Evolutionary conservation across 768 basidiomycete genomes (phyloP).

Genomic region (Podaxis sp.): DNA sequence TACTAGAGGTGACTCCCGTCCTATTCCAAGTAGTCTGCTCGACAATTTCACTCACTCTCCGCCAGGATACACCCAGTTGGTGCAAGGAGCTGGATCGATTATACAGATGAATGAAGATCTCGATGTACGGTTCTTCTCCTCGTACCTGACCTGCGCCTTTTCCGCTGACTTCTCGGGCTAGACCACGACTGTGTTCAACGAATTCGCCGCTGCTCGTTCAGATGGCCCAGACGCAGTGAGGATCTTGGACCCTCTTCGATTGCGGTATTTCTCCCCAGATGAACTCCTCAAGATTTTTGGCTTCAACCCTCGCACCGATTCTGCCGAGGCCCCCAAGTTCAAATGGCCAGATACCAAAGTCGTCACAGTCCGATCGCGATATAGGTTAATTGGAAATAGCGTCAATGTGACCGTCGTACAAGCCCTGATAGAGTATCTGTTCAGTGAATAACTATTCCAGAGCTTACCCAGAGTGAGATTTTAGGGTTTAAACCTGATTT

Average conservation of each 20-base stretch:
- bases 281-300: conserved; percentile 72
- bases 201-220: conserved; percentile 48
- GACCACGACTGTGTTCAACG: conserved; percentile 61
- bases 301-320: conserved; percentile 39
- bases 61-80: conserved; percentile 72
- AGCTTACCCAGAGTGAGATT: not conserved
- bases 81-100: conserved; percentile 77
- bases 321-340: conserved; percentile 32
- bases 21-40: not conserved
- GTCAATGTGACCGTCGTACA: conserved; percentile 76
- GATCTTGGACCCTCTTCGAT: conserved; percentile 55
- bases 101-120: conserved; percentile 68
- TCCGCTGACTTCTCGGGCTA: conserved; percentile 24
- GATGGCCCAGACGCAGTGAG: conserved; percentile 43
- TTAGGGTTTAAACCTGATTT: not conserved
- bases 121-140: conserved; percentile 43
- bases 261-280: conserved; percentile 75
- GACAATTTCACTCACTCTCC: not conserved
- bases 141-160: not conserved
- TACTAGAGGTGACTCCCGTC: conserved; percentile 56
- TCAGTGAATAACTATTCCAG: conserved; percentile 21
- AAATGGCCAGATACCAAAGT: conserved; percentile 54
- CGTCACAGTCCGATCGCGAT: conserved; percentile 67
- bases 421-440: conserved; percentile 60
- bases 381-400: conserved; percentile 79